Evolutionary conservation across 768 basidiomycete species (phyloP).

Genomic region (Boletus rex-veris): DNA sequence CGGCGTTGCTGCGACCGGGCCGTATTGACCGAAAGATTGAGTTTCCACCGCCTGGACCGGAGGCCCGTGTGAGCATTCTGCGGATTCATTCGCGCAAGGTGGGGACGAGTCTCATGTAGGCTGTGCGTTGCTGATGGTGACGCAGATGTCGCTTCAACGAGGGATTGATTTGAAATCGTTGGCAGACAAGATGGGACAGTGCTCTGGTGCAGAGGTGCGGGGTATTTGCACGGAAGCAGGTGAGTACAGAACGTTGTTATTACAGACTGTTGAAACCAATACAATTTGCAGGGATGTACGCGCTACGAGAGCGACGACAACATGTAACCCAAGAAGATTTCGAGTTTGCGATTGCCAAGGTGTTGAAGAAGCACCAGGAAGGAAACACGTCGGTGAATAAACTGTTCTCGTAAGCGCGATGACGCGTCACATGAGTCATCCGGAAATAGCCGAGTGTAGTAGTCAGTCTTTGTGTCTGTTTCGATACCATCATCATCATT

Average conservation of each 20-base stretch:
- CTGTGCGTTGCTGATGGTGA: neutral
- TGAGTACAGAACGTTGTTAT: slow-evolving; percentile 25
- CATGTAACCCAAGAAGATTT: slow-evolving; percentile 99
- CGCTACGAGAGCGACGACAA: slow-evolving; percentile 88
- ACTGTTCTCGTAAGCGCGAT: slow-evolving; percentile 58
- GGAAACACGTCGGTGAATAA: slow-evolving; percentile 93
- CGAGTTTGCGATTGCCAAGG: slow-evolving; percentile 97
- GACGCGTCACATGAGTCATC: slow-evolving; percentile 20
- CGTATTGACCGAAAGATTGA: slow-evolving; percentile 98
- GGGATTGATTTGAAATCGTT: slow-evolving; percentile 95
- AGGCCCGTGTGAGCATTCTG: slow-evolving; percentile 94
- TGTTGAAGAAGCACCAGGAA: slow-evolving; percentile 95
- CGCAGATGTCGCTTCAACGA: slow-evolving; percentile 92
- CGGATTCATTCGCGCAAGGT: slow-evolving; percentile 96
- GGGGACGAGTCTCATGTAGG: neutral
- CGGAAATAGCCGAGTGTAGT: slow-evolving; percentile 8
- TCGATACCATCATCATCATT: neutral
- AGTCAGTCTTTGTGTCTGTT: neutral
- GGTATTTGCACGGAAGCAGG: slow-evolving; percentile 98
- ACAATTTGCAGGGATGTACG: slow-evolving; percentile 77
- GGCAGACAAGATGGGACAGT: slow-evolving; percentile 99
- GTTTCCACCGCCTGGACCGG: slow-evolving; percentile 96
- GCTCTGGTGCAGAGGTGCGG: slow-evolving; percentile 95
- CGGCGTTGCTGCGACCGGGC: slow-evolving; percentile 88
- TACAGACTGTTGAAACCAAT: no score